These are phyloP conservation scores for Schoenoplectus triqueter DNA, from an alignment of 202 grass and related monocot species.

Conservation along the genomic window DNA sequence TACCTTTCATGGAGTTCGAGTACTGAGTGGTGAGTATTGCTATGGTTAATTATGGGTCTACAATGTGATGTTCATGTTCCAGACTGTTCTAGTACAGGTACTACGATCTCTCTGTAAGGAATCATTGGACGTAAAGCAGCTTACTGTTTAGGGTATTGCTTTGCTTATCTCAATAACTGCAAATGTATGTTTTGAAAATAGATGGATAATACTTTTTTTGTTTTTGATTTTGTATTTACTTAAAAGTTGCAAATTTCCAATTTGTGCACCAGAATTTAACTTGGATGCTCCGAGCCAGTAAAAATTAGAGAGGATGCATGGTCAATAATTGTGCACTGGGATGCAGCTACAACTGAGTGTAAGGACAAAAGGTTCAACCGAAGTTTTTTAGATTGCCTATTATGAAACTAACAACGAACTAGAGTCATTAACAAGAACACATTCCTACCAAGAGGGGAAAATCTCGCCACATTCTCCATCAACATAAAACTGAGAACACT, in stretches of 20 bases:
- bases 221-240: background rate
- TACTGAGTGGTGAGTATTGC: too few species aligned
- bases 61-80: too few species aligned
- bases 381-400: too few species aligned
- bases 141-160: background rate
- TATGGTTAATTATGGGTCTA: too few species aligned
- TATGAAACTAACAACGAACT: constrained; percentile 1
- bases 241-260: background rate
- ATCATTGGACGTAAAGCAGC: background rate
- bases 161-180: background rate
- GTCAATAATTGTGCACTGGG: too few species aligned
- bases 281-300: background rate
- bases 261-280: background rate
- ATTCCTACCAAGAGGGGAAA: background rate
- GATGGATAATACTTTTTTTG: background rate
- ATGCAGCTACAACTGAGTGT: too few species aligned
- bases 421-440: constrained; percentile 4
- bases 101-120: background rate
- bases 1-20: too few species aligned
- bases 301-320: too few species aligned
- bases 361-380: too few species aligned
- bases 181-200: background rate
- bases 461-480: constrained; percentile 11
- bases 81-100: background rate
- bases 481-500: background rate